These are phyloP conservation scores for Suhomyces kunorum DNA, from an alignment of 1,139 yeast species.

Conservation along the genomic window DNA sequence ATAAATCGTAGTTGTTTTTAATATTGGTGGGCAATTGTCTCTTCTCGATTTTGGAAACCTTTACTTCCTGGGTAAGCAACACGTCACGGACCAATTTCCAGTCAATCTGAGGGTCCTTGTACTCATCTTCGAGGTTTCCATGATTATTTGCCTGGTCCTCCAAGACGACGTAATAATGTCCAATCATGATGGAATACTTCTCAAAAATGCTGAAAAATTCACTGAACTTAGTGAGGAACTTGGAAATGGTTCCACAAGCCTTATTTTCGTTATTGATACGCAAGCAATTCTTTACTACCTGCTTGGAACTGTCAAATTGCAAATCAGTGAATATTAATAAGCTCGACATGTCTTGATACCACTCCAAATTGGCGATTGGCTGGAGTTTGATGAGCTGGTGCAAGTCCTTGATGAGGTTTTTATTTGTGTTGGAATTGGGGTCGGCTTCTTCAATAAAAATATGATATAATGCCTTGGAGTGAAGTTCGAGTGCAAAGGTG, in stretches of 20 bases:
- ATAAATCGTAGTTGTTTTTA: constrained; percentile 37
- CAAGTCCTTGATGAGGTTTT: constrained; percentile 28
- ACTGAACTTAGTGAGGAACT: constrained; percentile 40
- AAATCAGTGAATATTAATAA: constrained; percentile 51
- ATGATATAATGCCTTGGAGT: constrained; percentile 20
- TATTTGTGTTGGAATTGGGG: constrained; percentile 14
- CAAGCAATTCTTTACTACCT: constrained; percentile 58
- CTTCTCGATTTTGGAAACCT: constrained; percentile 35
- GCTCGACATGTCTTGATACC: constrained; percentile 36
- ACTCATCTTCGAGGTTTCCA: constrained; percentile 18
- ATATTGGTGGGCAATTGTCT: constrained; percentile 27
- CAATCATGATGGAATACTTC: constrained; percentile 42
- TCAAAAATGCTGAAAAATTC: constrained; percentile 41
- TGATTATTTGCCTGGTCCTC: constrained; percentile 13
- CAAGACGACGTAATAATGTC: constrained; percentile 35
- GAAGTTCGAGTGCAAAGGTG: constrained; percentile 23
- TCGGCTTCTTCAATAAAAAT: constrained; percentile 17
- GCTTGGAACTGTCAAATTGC: constrained; percentile 53
- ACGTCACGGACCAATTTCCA: constrained; percentile 26
- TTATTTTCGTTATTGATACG: constrained; percentile 67
- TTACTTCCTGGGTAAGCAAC: constrained; percentile 30
- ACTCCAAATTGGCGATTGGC: constrained; percentile 35
- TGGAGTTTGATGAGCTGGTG: constrained; percentile 30
- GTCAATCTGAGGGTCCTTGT: constrained; percentile 28
- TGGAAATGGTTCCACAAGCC: constrained; percentile 53